Conservation (phyloP, 108 stramenopile genomes). For the Cyclotella atomus region DNA sequence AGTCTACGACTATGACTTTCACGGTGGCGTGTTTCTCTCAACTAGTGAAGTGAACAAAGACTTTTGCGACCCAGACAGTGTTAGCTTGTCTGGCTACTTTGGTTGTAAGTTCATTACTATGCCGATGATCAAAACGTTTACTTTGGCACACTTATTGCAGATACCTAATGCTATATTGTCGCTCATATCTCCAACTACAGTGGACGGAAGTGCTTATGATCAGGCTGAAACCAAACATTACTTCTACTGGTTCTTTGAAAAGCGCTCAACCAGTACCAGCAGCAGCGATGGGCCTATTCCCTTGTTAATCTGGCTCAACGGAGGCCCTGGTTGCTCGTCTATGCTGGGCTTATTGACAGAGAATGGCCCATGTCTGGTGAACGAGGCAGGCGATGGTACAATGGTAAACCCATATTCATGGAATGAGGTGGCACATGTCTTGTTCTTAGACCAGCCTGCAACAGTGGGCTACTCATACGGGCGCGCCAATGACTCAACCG, state of each 20-base stretch:
- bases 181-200: too few relatives aligned
- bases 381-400: slow-evolving; percentile 88
- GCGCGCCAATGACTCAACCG: slow-evolving; percentile 72
- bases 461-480: slow-evolving; percentile 97
- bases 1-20: too few relatives aligned
- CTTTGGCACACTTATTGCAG: too few relatives aligned
- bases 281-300: slow-evolving; percentile 62
- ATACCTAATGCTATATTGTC: too few relatives aligned
- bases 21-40: too few relatives aligned
- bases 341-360: slow-evolving; percentile 91
- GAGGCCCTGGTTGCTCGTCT: slow-evolving; percentile 92
- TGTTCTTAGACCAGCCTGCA: slow-evolving; percentile 98
- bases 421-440: slow-evolving; percentile 94
- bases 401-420: slow-evolving; percentile 84
- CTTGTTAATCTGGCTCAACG: slow-evolving; percentile 94
- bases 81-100: too few relatives aligned
- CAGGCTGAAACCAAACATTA: slow-evolving; percentile 82
- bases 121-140: too few relatives aligned
- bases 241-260: slow-evolving; percentile 97
- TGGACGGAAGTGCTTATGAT: slow-evolving; percentile 49
- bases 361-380: slow-evolving; percentile 96
- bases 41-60: too few relatives aligned
- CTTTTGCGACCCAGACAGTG: too few relatives aligned
- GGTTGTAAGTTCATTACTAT: too few relatives aligned
- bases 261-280: slow-evolving; percentile 53